Base-by-base conservation (phyloP, 495 filamentous ascomycete species). In the Friedmanniomyces simplex region DNA sequence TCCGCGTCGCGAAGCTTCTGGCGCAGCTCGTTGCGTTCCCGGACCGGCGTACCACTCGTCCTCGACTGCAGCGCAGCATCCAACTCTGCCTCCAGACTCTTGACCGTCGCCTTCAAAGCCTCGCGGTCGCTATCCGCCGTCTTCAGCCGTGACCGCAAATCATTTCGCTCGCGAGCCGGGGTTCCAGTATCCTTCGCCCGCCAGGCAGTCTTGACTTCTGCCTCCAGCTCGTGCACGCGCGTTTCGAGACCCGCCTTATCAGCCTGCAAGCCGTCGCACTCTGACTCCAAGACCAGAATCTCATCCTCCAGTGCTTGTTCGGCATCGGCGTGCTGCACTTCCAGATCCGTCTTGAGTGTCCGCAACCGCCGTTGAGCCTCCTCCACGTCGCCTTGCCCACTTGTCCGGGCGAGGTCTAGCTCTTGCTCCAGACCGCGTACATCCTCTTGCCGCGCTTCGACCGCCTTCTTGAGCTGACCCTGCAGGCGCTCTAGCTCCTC, bases 221-320 rank as follows among this genome's bases (percentile, higher is more conserved):
- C 71, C 60, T 87, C 82, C 4, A 87, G 72, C 34, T 76, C 69
- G 25, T 70, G 68, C 34, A 85, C 74, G 24, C 78, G 77, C 22
- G 72, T 74, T 59, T 81, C 79, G 54, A 79, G 76, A 25, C 70
- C 72, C 22, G 71, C 71, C 56, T 74, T 76, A 54, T 73, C 61
- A 42, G 68, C 62, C 52, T 68, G 42, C 28, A 66, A 57, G 24
- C 74, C 68, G 25, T 71, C 67, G 37, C 70, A 56, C 39, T 65
- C 68, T 26, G 71, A 67, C 54, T 77, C 72, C 1, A 76, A 65
- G 32, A 78, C 58, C 21, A 68, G 62, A 21, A 76, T 70, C 50
- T 76, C 75, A 42, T 77, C 72, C 54, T 75, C 70, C 2, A 73
- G 65, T 18, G 69, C 71, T 54, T 74, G 58, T 41, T 63, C 66